These are phyloP conservation scores for Zygosaccharomyces bailii DNA, from an alignment of 805 yeast species.

Conservation along the genomic window DNA sequence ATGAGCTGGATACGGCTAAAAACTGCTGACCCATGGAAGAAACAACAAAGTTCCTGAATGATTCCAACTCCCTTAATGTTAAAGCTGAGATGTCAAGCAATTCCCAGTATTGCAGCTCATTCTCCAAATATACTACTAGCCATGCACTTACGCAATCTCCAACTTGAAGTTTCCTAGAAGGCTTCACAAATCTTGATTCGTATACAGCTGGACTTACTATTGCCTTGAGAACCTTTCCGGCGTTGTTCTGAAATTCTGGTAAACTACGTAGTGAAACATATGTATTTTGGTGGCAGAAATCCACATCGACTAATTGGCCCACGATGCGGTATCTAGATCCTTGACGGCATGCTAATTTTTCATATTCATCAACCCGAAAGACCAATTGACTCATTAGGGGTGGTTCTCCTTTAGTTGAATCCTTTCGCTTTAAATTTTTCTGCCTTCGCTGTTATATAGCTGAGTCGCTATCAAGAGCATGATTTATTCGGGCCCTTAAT, in stretches of 20 bases:
- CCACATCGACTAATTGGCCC: slow-evolving; percentile 20
- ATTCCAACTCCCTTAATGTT: slow-evolving; percentile 13
- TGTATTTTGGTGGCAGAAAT: slow-evolving; percentile 4
- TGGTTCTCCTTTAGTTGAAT: neutral
- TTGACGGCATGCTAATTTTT: neutral
- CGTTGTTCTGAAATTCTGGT: slow-evolving; percentile 10
- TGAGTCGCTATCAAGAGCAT: slow-evolving; percentile 5
- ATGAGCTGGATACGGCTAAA: slow-evolving; percentile 1
- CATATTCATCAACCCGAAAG: slow-evolving; percentile 10
- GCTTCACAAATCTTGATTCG: slow-evolving; percentile 6
- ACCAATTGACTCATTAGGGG: slow-evolving; percentile 17
- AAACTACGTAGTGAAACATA: slow-evolving; percentile 12
- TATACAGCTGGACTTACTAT: slow-evolving; percentile 11
- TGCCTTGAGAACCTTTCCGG: slow-evolving; percentile 10
- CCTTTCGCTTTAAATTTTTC: neutral
- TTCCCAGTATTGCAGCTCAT: slow-evolving; percentile 13
- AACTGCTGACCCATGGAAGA: slow-evolving; percentile 11
- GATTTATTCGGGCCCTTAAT: neutral
- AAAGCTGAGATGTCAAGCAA: slow-evolving; percentile 15
- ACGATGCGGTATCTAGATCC: slow-evolving; percentile 11
- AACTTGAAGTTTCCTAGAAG: slow-evolving; percentile 7
- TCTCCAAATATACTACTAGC: slow-evolving; percentile 10
- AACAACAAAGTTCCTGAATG: slow-evolving; percentile 13
- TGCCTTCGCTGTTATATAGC: neutral
- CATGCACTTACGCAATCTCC: slow-evolving; percentile 22